A percentile compares a stretch with the other conserved stretches of the same genome.
Conservation (phyloP, 495 filamentous ascomycete species). For the Mytilinidion resinicola region DNA sequence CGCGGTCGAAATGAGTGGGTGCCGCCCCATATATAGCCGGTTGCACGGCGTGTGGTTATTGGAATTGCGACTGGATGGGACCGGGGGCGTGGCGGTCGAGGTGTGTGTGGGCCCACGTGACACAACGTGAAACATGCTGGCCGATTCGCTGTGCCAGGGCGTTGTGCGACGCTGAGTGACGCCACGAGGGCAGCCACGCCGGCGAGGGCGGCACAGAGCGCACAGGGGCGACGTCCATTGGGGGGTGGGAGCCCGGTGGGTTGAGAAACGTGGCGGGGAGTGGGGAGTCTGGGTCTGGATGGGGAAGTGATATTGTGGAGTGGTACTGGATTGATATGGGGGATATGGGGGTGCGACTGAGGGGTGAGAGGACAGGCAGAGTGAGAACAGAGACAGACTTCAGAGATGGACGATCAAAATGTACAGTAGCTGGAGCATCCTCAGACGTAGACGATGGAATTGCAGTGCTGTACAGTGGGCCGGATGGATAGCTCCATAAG, state of each 20-base stretch:
- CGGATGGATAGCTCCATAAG: no score
- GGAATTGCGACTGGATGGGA: slow-evolving; percentile 7
- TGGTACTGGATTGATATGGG: slow-evolving; percentile 1
- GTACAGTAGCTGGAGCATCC: no score
- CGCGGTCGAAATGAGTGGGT: slow-evolving; percentile 22
- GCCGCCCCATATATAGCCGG: slow-evolving; percentile 20
- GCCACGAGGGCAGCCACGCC: slow-evolving; percentile 27
- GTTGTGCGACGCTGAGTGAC: slow-evolving; percentile 10
- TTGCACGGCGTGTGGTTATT: slow-evolving; percentile 27
- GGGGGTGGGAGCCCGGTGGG: background rate
- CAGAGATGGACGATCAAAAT: no score
- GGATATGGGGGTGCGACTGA: background rate
- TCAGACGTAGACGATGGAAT: no score
- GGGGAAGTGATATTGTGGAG: no score
- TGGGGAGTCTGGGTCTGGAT: slow-evolving; percentile 10
- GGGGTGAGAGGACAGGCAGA: no score
- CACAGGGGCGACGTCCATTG: background rate
- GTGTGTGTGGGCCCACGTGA: slow-evolving; percentile 21
- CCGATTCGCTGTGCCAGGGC: background rate
- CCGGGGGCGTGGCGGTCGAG: background rate
- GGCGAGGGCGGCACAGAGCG: slow-evolving; percentile 15
- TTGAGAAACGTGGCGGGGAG: background rate
- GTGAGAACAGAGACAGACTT: no score
- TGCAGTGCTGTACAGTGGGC: no score
- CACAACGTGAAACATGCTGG: slow-evolving; percentile 20